phyloP scores from a whole-genome alignment of 2,329 filamentous ascomycete species.

The Aspergillus arachidicola region DNA sequence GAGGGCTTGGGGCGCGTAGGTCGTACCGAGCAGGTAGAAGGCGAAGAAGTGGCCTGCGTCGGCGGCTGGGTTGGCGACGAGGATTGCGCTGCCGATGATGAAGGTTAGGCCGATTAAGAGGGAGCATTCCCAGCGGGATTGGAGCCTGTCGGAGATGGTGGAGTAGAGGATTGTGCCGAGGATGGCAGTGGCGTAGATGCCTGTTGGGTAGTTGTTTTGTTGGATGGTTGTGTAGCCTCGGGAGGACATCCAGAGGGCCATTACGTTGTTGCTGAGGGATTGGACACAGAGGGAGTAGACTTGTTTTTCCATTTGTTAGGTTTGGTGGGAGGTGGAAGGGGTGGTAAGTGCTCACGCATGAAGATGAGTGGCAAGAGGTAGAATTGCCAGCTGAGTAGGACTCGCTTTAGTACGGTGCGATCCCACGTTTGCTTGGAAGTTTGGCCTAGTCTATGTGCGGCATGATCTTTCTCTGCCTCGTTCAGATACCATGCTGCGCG shows the following conservation, averaged over 20 bases:
- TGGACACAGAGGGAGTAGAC: conserved; percentile 51
- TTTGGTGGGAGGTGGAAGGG: background rate
- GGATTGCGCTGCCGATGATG: conserved; percentile 35
- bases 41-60: conserved; percentile 46
- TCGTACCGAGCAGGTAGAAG: conserved; percentile 50
- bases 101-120: conserved; percentile 48
- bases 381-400: conserved; percentile 50
- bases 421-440: conserved; percentile 31
- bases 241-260: conserved; percentile 50
- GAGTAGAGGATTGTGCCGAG: conserved; percentile 47
- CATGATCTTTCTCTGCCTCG: conserved; percentile 36
- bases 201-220: conserved; percentile 51
- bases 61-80: background rate
- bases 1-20: conserved; percentile 49
- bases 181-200: conserved; percentile 46
- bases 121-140: conserved; percentile 49
- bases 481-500: conserved; percentile 46
- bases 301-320: background rate
- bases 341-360: conserved; percentile 39
- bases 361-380: conserved; percentile 50
- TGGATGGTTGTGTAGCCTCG: conserved; percentile 48
- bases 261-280: conserved; percentile 49
- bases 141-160: conserved; percentile 45
- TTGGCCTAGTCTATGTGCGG: conserved; percentile 40
- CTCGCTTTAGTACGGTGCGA: conserved; percentile 34